Percentiles rank a stretch among this genome's conserved stretches.
Evolutionary conservation across 2,329 filamentous ascomycete genomes (phyloP).

Genomic region (Hypoxylon sp.): DNA sequence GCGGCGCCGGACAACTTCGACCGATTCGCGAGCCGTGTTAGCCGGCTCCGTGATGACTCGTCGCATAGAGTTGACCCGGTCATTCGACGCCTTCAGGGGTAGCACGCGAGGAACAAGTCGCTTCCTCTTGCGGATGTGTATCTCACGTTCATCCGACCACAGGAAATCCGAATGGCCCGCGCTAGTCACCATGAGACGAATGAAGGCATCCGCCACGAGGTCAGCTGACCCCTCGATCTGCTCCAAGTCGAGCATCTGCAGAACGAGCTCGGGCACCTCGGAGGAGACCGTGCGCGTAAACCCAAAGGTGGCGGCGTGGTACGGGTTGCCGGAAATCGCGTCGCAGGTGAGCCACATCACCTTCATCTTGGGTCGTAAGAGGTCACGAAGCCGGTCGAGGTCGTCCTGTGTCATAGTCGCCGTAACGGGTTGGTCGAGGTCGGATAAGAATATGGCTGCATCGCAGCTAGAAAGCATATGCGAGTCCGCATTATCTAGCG

Average conservation of each 20-base stretch:
- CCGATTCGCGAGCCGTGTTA: slow-evolving; percentile 46
- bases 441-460: slow-evolving; percentile 47
- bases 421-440: slow-evolving; percentile 49
- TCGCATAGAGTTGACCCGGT: slow-evolving; percentile 50
- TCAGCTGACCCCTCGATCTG: slow-evolving; percentile 4
- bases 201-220: slow-evolving; percentile 34
- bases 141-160: slow-evolving; percentile 49
- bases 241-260: slow-evolving; percentile 44
- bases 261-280: slow-evolving; percentile 40
- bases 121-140: slow-evolving; percentile 47
- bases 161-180: slow-evolving; percentile 23
- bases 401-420: slow-evolving; percentile 45
- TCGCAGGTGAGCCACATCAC: slow-evolving; percentile 42
- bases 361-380: slow-evolving; percentile 37
- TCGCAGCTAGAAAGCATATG: slow-evolving; percentile 39
- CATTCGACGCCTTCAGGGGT: slow-evolving; percentile 50
- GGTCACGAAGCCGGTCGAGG: slow-evolving; percentile 40
- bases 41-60: slow-evolving; percentile 45
- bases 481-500: slow-evolving; percentile 42
- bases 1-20: slow-evolving; percentile 41
- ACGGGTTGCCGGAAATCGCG: slow-evolving; percentile 34
- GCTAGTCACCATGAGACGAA: slow-evolving; percentile 12
- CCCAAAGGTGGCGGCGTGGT: slow-evolving; percentile 43
- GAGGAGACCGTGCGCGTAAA: slow-evolving; percentile 45
- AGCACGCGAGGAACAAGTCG: slow-evolving; percentile 51